Evolutionary conservation across 2,329 filamentous ascomycete species (phyloP), one percentile per base, ranked within the genome.

Genomic region (Fusarium subtropicale): DNA sequence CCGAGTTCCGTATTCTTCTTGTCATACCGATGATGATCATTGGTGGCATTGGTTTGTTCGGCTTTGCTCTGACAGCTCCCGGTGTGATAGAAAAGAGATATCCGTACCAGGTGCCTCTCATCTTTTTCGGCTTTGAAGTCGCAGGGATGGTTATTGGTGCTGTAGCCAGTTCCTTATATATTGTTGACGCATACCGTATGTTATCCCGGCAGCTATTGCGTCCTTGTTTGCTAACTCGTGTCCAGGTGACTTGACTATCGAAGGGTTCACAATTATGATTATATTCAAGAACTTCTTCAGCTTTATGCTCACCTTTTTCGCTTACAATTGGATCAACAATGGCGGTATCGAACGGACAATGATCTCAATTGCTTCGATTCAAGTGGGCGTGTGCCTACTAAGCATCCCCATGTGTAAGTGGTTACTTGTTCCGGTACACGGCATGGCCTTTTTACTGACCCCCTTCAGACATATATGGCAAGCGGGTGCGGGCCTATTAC

Each of bases 261-360:
- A 97, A 80, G 92, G 90, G 9, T 97, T 97, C 78, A 97, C 94
- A 0, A 92, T 93, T 79, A 87, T 96, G 77, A 87, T 97, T 69
- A 90, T 97, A 56, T 97, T 97, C 85, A 97, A 97, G 81, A 97
- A 97, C 79, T 87, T 97, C 66, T 97, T 97, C 81, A 92, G 90
- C 67, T 97, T 97, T 74, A 88, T 89, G 9, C 82, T 97, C 58
- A 97, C 94, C 0, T 97, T 90, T 77, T 91, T 88, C 71, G 93
- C 93, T 1, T 97, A 93, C 74, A 85, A 94, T 60, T 97, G 95
- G 94, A 84, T 97, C 28, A 84, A 91, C 12, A 70, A 81, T 1
- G 88, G 88, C 3, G 87, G 90, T n/a, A 87, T 88, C 63, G 84
- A 86, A 47, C 78, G 79, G 7, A 83, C 81, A 1, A 95, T 97